These are phyloP conservation scores for Pseudocercospora ulei DNA, from an alignment of 2,329 filamentous ascomycete species.

Conservation along the genomic window DNA sequence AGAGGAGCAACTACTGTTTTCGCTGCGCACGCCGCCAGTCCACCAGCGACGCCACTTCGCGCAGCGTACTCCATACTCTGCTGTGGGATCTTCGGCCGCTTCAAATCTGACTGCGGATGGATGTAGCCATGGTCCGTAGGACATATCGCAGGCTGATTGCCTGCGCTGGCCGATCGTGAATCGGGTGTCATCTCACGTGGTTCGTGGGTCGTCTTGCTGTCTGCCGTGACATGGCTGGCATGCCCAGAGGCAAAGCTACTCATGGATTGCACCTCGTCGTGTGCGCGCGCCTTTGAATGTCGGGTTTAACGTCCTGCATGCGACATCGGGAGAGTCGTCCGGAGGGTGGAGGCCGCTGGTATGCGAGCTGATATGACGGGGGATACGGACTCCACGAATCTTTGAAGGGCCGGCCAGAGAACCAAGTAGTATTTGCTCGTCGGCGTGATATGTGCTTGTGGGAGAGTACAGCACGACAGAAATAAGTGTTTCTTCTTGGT, in stretches of 20 bases:
- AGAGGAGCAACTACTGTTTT: constrained; percentile 94
- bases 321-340: constrained; percentile 15
- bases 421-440: too few relatives aligned
- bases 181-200: constrained; percentile 35
- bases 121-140: constrained; percentile 47
- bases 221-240: constrained; percentile 24
- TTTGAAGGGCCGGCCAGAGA: too few relatives aligned
- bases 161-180: constrained; percentile 18
- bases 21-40: constrained; percentile 81
- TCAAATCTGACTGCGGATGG: constrained; percentile 33
- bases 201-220: constrained; percentile 26
- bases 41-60: constrained; percentile 76
- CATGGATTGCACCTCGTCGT: constrained; percentile 21
- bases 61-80: constrained; percentile 74
- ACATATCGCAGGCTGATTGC: constrained; percentile 38
- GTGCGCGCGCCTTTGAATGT: constrained; percentile 9
- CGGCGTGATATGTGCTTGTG: too few relatives aligned
- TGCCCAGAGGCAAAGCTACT: constrained; percentile 25
- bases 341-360: constrained; percentile 1
- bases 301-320: constrained; percentile 10
- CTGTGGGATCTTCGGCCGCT: constrained; percentile 52
- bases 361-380: background rate
- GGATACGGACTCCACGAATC: background rate
- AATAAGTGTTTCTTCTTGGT: too few relatives aligned
- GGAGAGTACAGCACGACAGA: too few relatives aligned